Evolutionary conservation across 1,284 basidiomycete species (phyloP).

Genomic region (Ceratobasidium sp.): DNA sequence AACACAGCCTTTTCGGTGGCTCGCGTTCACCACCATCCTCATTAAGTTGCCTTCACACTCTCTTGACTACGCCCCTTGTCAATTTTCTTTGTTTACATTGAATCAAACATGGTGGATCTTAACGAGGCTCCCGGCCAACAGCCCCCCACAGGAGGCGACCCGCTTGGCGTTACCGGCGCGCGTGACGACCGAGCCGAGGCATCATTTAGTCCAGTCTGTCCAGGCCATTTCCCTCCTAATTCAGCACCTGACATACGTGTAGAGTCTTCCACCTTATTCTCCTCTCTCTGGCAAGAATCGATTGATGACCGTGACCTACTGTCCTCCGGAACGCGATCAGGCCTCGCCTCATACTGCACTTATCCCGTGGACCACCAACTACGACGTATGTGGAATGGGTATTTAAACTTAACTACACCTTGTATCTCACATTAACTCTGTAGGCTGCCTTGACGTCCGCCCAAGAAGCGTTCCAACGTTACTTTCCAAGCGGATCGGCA

Average conservation of each 20-base stretch:
- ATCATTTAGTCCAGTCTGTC: conserved; percentile 9
- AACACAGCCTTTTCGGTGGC: conserved; percentile 16
- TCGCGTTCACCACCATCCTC: neutral
- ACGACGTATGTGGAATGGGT: conserved; percentile 10
- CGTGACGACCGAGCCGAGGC: conserved; percentile 13
- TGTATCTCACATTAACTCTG: neutral
- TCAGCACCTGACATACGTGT: neutral
- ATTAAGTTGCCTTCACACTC: neutral
- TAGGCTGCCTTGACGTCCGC: conserved; percentile 17
- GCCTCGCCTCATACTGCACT: conserved; percentile 20
- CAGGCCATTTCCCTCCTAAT: neutral
- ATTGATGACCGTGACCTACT: conserved; percentile 24
- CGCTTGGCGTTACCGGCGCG: conserved; percentile 8
- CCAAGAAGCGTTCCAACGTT: conserved; percentile 22
- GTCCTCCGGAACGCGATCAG: conserved; percentile 3
- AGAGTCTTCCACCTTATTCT: conserved; percentile 29
- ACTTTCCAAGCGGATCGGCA: conserved; percentile 26
- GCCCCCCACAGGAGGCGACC: neutral
- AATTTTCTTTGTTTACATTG: neutral
- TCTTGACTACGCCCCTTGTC: neutral
- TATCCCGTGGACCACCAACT: conserved; percentile 32
- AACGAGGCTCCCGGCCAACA: neutral
- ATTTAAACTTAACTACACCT: neutral
- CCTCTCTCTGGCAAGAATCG: conserved; percentile 13
- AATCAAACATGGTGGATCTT: neutral